Evolutionary conservation across 106 monocot species (phyloP), one percentile per base, ranked within the genome.

Genomic region (Allium sativum): DNA sequence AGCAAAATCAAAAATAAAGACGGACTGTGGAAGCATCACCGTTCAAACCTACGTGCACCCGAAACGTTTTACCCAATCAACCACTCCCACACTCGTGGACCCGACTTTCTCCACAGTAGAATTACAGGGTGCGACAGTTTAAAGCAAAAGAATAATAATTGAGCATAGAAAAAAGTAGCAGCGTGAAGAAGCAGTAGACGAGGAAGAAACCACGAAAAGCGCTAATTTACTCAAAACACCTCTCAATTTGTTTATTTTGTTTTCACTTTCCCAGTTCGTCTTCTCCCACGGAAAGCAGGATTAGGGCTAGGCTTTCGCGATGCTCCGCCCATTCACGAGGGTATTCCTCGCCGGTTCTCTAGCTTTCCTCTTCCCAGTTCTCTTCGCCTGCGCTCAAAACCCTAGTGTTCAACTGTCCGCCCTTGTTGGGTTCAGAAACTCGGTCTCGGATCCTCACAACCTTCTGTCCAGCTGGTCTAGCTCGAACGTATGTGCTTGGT

Each of bases 401-500:
- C 64, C 64, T 21, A 59, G 59, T 2, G 3, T 44, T 43, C 61
- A 40, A 42, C 80, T 77, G 44, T 20, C 66, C 4, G 75, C 71
- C 10, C 72, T 87, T n/a, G 56, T 83, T 14, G 58, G 60, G 53
- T 83, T 87, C 72, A 87, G 80, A 74, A 51, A 50, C 18, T 66
- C 79, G 0, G 53, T 83, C 45, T 72, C 77, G 52, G 87, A 87
- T 66, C 79, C 77, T 21, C 48, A 68, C 11, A 79, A 74, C 4
- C 48, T 76, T 12, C 77, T 87, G 52, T 50, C 60, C 13, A 13
- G 4, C 40, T 87, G 87, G 87, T 58, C 84, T 46, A 45, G 42
- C 18, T 18, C 42, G 40, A 53, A 74, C 58, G 66, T 53, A 62
- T 87, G 87, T 53, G 41, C 58, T 15, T 87, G 82, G 83, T 56